Base-by-base conservation (phyloP, 768 basidiomycete genomes). In the Suillus subluteus region DNA sequence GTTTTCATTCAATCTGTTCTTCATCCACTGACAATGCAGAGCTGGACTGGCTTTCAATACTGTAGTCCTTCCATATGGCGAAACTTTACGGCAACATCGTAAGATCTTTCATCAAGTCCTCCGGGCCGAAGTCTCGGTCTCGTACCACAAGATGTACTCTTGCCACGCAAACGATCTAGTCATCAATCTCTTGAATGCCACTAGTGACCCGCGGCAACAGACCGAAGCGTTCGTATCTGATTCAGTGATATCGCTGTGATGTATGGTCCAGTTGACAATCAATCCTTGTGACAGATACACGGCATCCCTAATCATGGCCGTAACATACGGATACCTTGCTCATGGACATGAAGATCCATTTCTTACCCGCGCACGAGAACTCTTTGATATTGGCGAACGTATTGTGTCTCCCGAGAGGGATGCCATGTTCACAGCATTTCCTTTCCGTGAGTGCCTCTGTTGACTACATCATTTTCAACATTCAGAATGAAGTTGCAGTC, bases 41-140 rank as follows among this genome's bases (percentile, higher is more conserved):
- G 15, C 15, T 62, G 64, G 64, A 32, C 3, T 32, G 18, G n/a
- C 1, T 46, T 65, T 62, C 59, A 65, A 65, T 9, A 62, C 64
- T 7, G 64, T 1, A 6, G 15, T 65, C 41, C 58, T 65, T 59
- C 64, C 56, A 8, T 65, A 67, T 61, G 64, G 67, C 3, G 58
- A 67, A 5, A 59, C 15, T 9, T 76, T 73, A 73, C 71, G 71
- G 11, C 65, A 38, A 15, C 73, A 76, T n/a, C 68, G 72, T 61
- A 67, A 66, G 32, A 30, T 72, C 1, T 76, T 72, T 32, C 70
- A 75, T 40, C 72, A 76, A 38, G 56, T 68, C 9, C 76, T 75
- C 37, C 56, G 68, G 41, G 56, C 70, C 2, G 75, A 75, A 16
- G 68, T 67, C 0, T 21, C 62, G 2, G 38, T 65, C 32, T 32